phyloP scores from a whole-genome alignment of 345 rosid species.

The Syzygium oleosum region DNA sequence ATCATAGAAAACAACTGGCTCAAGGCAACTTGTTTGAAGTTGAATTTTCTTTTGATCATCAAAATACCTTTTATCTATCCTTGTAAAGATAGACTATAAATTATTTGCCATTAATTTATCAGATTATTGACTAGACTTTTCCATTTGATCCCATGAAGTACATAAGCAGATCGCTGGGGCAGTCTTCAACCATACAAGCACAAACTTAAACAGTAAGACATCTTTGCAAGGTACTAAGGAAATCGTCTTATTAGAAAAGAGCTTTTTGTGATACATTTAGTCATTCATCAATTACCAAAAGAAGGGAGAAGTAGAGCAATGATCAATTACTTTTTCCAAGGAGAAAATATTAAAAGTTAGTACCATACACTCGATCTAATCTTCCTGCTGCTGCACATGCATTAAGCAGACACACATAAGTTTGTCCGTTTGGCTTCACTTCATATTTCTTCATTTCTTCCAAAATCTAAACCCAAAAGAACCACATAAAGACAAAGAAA shows the following conservation, averaged over 20 bases:
- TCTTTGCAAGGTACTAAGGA: neutral
- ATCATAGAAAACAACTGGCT: neutral
- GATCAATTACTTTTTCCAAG: neutral
- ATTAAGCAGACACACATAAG: constrained; percentile 74
- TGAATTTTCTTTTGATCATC: neutral
- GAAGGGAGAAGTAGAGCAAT: neutral
- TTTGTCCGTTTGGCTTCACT: constrained; percentile 91
- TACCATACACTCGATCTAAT: constrained; percentile 75
- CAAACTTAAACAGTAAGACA: neutral
- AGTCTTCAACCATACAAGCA: neutral
- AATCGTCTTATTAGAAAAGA: neutral
- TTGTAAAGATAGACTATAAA: neutral
- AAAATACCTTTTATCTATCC: neutral
- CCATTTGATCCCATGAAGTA: neutral
- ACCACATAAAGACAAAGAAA: neutral
- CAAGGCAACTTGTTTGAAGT: neutral
- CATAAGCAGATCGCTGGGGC: neutral
- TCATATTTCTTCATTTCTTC: constrained; percentile 92
- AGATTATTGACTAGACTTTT: neutral
- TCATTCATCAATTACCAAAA: neutral
- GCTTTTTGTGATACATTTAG: neutral
- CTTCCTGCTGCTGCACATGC: constrained; percentile 88
- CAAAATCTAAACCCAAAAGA: constrained; percentile 35
- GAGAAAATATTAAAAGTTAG: constrained; percentile 12
- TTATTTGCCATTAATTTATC: neutral